Evolutionary conservation across 768 basidiomycete species (phyloP), one percentile per base, ranked within the genome.

Genomic region (Suillus alpinus): DNA sequence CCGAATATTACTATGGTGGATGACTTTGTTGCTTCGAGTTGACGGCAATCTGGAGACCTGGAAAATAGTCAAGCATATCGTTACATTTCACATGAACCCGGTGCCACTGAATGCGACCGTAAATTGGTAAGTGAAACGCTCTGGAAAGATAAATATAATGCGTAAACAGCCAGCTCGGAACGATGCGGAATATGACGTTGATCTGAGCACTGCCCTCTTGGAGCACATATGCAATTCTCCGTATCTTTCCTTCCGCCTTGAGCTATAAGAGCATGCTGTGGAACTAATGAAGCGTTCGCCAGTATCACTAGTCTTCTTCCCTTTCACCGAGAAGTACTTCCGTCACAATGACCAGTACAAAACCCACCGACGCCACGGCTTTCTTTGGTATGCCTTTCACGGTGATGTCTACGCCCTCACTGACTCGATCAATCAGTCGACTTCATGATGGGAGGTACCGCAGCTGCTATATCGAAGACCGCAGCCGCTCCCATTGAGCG

Each of bases 401-500:
- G 13, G 12, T 40, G 23, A 52, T 1, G 6, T 50, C n/a, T 7
- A 12, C 12, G 39, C 26, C 8, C 41, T 29, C 20, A 60, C 57
- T 73, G 20, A 63, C 39, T 40, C 23, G 23, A 6, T 3, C 14
- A 23, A 2, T 53, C 53, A 78, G 77, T 72, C 39, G 70, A 76
- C 59, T 76, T 76, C 61, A 64, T 76, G 68, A 75, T 75, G 72
- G 76, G 75, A 13, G 75, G 76, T 31, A 70, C 71, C 4, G 72
- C 68, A 34, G 73, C 68, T 13, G 63, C 68, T 57, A 77, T 78
- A 58, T 76, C 75, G 34, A 78, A 77, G 58, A 77, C 78, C 9
- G 68, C 62, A 6, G 77, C 77, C 6, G 77, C 77, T 39, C 77
- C 76, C 40, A 77, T 78, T 51, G 76, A 78, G 61, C 77, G 77